phyloP scores from a whole-genome alignment of 2,329 filamentous ascomycete genomes.

The Hymenoscyphus repandus region DNA sequence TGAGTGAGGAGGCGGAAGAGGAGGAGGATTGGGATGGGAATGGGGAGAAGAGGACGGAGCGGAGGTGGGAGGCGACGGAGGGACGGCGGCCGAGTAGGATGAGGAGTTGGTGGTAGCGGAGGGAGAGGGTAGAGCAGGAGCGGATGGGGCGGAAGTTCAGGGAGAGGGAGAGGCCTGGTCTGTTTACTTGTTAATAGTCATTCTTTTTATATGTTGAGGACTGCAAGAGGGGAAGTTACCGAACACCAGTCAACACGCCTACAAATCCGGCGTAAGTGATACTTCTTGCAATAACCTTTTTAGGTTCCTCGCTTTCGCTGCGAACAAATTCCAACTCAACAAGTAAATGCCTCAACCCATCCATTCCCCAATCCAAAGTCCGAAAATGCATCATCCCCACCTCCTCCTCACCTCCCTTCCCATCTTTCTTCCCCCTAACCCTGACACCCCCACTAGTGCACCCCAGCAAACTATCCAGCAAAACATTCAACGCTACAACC shows the following conservation, averaged over 20 bases:
- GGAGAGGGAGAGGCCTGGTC: constrained; percentile 40
- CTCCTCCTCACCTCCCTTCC: constrained; percentile 7
- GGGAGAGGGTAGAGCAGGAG: constrained; percentile 35
- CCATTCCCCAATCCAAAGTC: constrained; percentile 45
- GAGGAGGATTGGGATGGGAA: constrained; percentile 4
- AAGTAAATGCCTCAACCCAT: constrained; percentile 36
- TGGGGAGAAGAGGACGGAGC: constrained; percentile 29
- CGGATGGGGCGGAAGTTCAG: constrained; percentile 47
- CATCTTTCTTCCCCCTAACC: constrained; percentile 21
- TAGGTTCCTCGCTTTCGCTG: constrained; percentile 25
- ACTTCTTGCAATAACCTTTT: constrained; percentile 39
- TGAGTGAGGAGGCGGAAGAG: constrained; percentile 2
- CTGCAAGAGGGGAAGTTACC: constrained; percentile 29
- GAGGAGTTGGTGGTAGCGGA: constrained; percentile 44
- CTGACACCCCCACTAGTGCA: constrained; percentile 54
- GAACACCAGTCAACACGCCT: constrained; percentile 45
- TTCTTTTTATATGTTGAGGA: constrained; percentile 1
- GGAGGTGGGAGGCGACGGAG: constrained; percentile 47
- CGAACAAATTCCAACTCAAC: constrained; percentile 35
- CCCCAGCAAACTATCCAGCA: constrained; percentile 59
- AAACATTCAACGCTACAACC: constrained; percentile 56
- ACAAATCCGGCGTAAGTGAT: constrained; percentile 49
- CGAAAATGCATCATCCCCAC: constrained; percentile 48
- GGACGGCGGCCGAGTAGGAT: constrained; percentile 49
- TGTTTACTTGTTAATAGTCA: constrained; percentile 8